Evolutionary conservation across 176 grass and related monocot species (phyloP), one percentile per base, ranked within the genome.

Genomic region (Miscanthus lutarioriparius): DNA sequence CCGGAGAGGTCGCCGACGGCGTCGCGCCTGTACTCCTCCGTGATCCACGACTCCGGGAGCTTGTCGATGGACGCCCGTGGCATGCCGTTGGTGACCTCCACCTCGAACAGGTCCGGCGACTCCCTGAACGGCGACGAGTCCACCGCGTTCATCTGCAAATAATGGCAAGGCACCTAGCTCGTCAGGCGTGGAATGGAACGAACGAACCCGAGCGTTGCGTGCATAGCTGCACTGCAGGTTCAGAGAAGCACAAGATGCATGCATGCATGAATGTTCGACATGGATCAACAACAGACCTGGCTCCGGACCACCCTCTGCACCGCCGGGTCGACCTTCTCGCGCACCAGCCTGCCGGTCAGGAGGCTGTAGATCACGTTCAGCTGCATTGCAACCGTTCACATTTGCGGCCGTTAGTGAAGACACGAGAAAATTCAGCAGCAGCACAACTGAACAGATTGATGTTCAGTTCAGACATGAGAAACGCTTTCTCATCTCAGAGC

Each of bases 361-460:
- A 97, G 86, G 80, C 90, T 97, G 78, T 80, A 91, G 75, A 94
- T 88, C 70, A 97, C 93, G 59, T 94, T 91, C 79, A 97, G 88
- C 95, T 98, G 77, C 62, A 86, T 69, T 37, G 28, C 45, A 70
- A 35, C 33, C 33, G 33, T 35, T 32, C 32, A 32, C 32, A 32
- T 32, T 35, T 35, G 33, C 33, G 33, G 33, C 33, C 33, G 33
- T 35, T 35, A 35, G 33, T 4, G 3, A 35, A 35, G 33, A 35
- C 4, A 35, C 3, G 33, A 35, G 33, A 35, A 35, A 35, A 35
- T 35, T 35, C 33, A 35, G 33, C 32, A 2, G 2, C 28, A 16
- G 4, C 47, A 38, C 6, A 7, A 1, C 38, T 0, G 0, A 53
- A 53, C 48, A 62, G 10, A 47, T 8, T 58, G 5, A 51, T 15